A percentile compares a stretch with the other conserved stretches of the same genome.
Evolutionary conservation across 768 basidiomycete species (phyloP).

Genomic region (Sutorius australiensis): DNA sequence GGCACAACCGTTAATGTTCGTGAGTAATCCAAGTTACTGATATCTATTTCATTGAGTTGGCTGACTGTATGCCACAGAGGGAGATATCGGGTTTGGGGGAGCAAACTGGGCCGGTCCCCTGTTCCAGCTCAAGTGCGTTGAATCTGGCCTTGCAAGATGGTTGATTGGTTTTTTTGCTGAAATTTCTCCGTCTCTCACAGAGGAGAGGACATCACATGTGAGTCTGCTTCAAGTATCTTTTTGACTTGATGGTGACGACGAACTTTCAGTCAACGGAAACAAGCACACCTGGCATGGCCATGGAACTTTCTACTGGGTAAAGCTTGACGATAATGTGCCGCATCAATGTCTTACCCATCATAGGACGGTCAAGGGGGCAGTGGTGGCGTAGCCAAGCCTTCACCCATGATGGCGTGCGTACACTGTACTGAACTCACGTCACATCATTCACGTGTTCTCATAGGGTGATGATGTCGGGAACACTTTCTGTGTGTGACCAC

Average conservation of each 20-base stretch:
- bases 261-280: slow-evolving; percentile 37
- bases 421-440: neutral
- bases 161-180: neutral
- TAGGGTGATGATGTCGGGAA: slow-evolving; percentile 41
- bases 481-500: slow-evolving; percentile 29
- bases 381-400: slow-evolving; percentile 19
- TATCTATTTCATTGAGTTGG: neutral
- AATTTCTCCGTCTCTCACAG: slow-evolving; percentile 24
- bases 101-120: slow-evolving; percentile 51
- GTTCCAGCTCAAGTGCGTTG: slow-evolving; percentile 45
- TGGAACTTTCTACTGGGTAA: slow-evolving; percentile 44
- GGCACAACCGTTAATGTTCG: slow-evolving; percentile 59
- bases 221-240: slow-evolving; percentile 9
- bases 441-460: neutral
- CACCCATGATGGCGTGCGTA: slow-evolving; percentile 40
- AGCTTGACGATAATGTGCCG: neutral
- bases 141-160: neutral
- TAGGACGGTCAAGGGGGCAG: slow-evolving; percentile 27
- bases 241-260: neutral
- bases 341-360: neutral
- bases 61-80: slow-evolving; percentile 34
- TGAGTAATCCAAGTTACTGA: slow-evolving; percentile 27
- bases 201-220: slow-evolving; percentile 48
- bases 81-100: slow-evolving; percentile 57
- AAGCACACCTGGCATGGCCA: slow-evolving; percentile 39